Base-by-base conservation (phyloP, 2,329 filamentous ascomycete genomes). In the Alternaria gaisen region DNA sequence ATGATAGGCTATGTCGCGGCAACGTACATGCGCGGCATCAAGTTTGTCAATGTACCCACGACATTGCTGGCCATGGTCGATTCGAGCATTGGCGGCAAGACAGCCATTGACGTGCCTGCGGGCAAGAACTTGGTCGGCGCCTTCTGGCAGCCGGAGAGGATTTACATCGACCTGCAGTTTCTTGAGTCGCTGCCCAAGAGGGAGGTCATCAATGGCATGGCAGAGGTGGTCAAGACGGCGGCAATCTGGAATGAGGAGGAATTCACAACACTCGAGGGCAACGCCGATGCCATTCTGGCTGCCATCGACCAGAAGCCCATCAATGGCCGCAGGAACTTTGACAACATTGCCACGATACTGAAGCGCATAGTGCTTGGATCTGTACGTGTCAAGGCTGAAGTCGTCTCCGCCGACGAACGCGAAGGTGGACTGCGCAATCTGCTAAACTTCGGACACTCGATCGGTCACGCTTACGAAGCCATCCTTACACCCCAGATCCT, bases 121-220 rank as follows among this genome's bases (percentile, higher is more conserved):
- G 95, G 95, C 62, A 99, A 99, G 85, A 99, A 99, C 77, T 82
- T 99, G 64, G 89, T 99, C 58, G 95, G 95, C 4, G 89, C 94
- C 34, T 98, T 99, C 80, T 98, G 94, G 94, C 95, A 99, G 78
- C 95, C 95, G 5, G 86, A 91, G 73, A 89, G 93, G 65, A 94
- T 98, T 67, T 99, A 97, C 80, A 94, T 99, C 71, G 95, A 99
- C 79, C 84, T 98, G 63, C 86, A 89, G 57, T 98, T 99, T 75
- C 84, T 99, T 56, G 92, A 97, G 76, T 97, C 93, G 1, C 84
- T 99, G 20, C 94, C 94, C 1, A 89, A 90, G 66, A 87, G 95
- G 68, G 94, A 99, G 80, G 94, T 99, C 75, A 93, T 97, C 80
- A 99, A 99, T 78, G 95, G 95, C 63, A 97, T 99, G 94, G 95